Conservation (phyloP, 345 rosid species). For the Eutrema japonicum region DNA sequence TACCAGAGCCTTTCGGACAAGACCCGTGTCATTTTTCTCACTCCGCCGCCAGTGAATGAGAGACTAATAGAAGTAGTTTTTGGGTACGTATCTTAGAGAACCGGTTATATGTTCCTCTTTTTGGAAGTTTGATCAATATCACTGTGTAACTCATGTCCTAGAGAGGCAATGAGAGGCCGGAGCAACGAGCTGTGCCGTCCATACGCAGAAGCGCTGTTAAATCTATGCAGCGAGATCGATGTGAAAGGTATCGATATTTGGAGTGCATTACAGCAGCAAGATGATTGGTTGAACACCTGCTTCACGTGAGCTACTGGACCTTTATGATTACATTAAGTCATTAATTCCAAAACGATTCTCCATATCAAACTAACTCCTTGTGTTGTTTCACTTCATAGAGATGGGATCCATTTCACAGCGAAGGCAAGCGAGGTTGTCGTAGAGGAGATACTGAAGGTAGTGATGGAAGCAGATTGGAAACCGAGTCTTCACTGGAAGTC, state of each 20-base stretch:
- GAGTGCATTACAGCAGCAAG: slow-evolving; percentile 61
- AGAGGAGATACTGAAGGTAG: slow-evolving; percentile 58
- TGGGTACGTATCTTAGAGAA: slow-evolving; percentile 37
- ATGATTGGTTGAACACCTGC: slow-evolving; percentile 66
- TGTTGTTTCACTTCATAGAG: slow-evolving; percentile 46
- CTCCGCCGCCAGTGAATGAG: slow-evolving; percentile 81
- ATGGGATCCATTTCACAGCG: slow-evolving; percentile 70
- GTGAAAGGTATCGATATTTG: slow-evolving; percentile 71
- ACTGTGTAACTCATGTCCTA: slow-evolving; percentile 7
- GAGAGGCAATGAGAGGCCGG: slow-evolving; percentile 46
- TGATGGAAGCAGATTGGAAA: slow-evolving; percentile 72
- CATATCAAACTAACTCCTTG: background rate
- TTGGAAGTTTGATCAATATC: slow-evolving; percentile 8
- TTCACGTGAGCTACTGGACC: slow-evolving; percentile 63
- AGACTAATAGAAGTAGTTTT: slow-evolving; percentile 38
- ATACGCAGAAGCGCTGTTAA: slow-evolving; percentile 73
- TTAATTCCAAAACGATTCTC: background rate
- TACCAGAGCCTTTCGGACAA: slow-evolving; percentile 74
- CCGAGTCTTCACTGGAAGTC: slow-evolving; percentile 69
- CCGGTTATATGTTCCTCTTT: background rate
- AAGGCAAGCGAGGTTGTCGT: slow-evolving; percentile 70
- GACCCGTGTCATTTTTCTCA: slow-evolving; percentile 70
- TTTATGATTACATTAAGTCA: background rate
- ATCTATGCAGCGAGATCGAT: slow-evolving; percentile 66
- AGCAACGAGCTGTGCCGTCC: slow-evolving; percentile 62